Evolutionary conservation across 306 rosid genomes (phyloP), one percentile per base, ranked within the genome.

Genomic region (Rosa multiflora): DNA sequence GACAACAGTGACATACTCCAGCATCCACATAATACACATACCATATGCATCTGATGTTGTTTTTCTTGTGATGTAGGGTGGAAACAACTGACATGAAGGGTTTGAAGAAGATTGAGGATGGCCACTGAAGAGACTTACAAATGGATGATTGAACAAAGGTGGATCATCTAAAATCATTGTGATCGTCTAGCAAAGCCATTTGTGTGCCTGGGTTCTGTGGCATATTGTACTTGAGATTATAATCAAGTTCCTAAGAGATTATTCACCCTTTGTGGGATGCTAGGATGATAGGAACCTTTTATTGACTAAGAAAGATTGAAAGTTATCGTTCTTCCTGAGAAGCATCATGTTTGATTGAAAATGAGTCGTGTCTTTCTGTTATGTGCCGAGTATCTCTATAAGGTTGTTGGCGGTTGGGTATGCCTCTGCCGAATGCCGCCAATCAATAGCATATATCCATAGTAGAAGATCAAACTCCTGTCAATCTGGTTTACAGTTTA

Each of bases 31-130:
- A 29, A 43, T 26, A n/a, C 49, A 37, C 56, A n/a, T 75, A 40
- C 37, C 23, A 32, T 80, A 39, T 62, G 26, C 42, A 69, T 83
- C 29, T 83, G 83, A 84, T 85, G 81, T 64, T 75, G 43, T 76
- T 64, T 84, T 79, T 40, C 59, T 77, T 75, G 76, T 85, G 67
- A 61, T 86, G 91, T 89, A 93, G 99, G 37, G 99, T 95, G 58
- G 98, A 95, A 85, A 95, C 99, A 39, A 95, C 97, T 0, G 98
- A 95, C 87, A 95, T 95, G 99, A 95, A 95, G 92, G 93, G 96
- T 58, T 87, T 95, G 91, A 95, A 95, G 96, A 95, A 95, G 90
- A 87, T 95, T 55, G 98, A 95, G 80, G 99, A 93, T 12, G 80
- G 83, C 72, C 89, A 88, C 82, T 80, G 67, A 81, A 64, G 82